Evolutionary conservation across 257 asterid genomes (phyloP).

Genomic region (Solanum corneliomulleri): DNA sequence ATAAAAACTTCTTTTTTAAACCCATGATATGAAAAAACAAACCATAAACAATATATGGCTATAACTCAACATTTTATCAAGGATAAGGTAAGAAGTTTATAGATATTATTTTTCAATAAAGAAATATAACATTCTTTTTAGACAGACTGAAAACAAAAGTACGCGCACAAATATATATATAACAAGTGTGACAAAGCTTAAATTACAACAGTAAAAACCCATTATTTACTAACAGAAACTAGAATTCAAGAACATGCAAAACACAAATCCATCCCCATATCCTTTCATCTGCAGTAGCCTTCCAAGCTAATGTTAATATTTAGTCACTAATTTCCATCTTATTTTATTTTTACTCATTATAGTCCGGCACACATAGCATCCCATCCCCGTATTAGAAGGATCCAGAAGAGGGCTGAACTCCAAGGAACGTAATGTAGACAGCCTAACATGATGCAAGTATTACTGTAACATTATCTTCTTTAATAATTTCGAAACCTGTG

Average conservation of each 20-base stretch:
- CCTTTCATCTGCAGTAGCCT: neutral
- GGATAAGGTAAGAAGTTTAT: neutral
- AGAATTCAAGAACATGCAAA: neutral
- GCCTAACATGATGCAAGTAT: neutral
- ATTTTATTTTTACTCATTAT: neutral
- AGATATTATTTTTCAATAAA: neutral
- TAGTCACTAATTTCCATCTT: neutral
- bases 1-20: neutral
- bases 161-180: too few relatives aligned
- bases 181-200: neutral
- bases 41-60: neutral
- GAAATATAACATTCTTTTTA: neutral
- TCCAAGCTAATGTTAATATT: neutral
- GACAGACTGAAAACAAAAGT: rapidly evolving
- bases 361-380: neutral
- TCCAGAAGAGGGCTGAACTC: neutral
- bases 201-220: neutral
- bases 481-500: neutral
- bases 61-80: neutral
- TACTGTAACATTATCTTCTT: neutral
- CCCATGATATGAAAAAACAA: neutral
- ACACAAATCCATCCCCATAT: neutral
- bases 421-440: neutral
- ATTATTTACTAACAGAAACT: neutral
- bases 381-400: neutral